phyloP scores from a whole-genome alignment of 768 basidiomycete species.

The Udeniomyces megalosporus region DNA sequence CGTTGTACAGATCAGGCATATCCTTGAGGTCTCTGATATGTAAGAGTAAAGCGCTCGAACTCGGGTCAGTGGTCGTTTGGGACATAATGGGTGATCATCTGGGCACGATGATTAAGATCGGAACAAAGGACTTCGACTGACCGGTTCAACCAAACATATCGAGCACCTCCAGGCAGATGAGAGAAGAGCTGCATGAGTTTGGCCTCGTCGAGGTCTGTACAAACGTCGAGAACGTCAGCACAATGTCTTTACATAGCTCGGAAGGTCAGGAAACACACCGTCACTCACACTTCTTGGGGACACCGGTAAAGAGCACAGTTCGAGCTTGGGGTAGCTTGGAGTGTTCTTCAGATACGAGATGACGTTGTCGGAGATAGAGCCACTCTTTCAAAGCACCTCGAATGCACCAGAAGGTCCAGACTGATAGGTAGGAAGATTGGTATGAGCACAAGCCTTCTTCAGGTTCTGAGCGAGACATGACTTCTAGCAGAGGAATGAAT shows the following conservation, averaged over 20 bases:
- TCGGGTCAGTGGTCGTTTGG: not conserved
- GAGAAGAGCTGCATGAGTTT: conserved; percentile 54
- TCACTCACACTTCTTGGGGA: conserved; percentile 44
- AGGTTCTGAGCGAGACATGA: not conserved
- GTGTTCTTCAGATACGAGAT: conserved; percentile 59
- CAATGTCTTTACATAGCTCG: not conserved
- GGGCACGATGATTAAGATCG: not conserved
- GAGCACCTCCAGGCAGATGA: conserved; percentile 78
- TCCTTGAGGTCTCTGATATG: conserved; percentile 66
- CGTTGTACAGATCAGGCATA: conserved; percentile 64
- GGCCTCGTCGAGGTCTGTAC: conserved; percentile 43
- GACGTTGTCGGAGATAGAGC: conserved; percentile 58
- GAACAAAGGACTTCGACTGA: conserved; percentile 25
- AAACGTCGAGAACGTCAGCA: not conserved
- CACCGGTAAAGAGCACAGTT: conserved; percentile 78
- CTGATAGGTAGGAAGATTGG: conserved; percentile 29
- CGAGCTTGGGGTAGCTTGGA: conserved; percentile 68
- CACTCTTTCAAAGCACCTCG: conserved; percentile 65
- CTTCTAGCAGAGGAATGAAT: not conserved
- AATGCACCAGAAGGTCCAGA: conserved; percentile 75
- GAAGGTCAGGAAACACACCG: not conserved
- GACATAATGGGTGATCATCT: not conserved
- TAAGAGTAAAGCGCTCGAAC: not conserved
- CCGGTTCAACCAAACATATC: conserved; percentile 83
- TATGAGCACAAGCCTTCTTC: not conserved